Evolutionary conservation across 371 early-diverging fungal species (phyloP), one percentile per base, ranked within the genome.

Genomic region (Spiromyces aspiralis): DNA sequence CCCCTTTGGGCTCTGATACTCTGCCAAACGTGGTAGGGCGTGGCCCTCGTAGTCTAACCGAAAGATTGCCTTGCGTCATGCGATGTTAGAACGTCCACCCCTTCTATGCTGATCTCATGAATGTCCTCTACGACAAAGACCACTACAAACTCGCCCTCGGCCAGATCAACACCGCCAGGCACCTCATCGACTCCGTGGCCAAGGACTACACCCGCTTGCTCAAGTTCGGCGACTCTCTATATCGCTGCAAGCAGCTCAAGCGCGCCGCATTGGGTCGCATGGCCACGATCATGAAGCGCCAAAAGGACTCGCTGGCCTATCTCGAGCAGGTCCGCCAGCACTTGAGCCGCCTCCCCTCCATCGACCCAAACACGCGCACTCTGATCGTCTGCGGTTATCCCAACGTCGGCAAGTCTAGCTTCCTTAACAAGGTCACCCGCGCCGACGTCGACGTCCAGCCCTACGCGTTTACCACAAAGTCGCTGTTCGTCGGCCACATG

Each of bases 391-490:
- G 99, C 75, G 99, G 99, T 50, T 99, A 98, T 73, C 99, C 99
- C 23, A 99, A 99, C 71, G 99, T 99, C 23, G 99, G 99, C 56
- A 99, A 99, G 70, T 97, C 98, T 44, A 90, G 90, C 51, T 99
- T 99, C 72, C 95, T 99, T 82, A 99, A 98, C 84, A 97, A 98
- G 75, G 79, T 99, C 28, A 96, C 99, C 10, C 82, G 97, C 60
- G 99, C 99, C 23, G 94, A 99, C 63, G 99, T 99, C 16, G 99
- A 99, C 58, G 99, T 99, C 1, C 99, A 99, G 71, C 98, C 99
- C 19, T 99, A 99, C 70, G 99, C 99, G 24, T 99, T 99, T 78
- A 99, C 99, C 28, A 99, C 99, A 51, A 98, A 99, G 75, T 92
- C 91, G 13, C 77, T 99, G 55, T 99, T 97, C 75, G 99, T 99